Evolutionary conservation across 805 yeast species (phyloP), one percentile per base, ranked within the genome.

Genomic region (Metschnikowia aberdeeniae): DNA sequence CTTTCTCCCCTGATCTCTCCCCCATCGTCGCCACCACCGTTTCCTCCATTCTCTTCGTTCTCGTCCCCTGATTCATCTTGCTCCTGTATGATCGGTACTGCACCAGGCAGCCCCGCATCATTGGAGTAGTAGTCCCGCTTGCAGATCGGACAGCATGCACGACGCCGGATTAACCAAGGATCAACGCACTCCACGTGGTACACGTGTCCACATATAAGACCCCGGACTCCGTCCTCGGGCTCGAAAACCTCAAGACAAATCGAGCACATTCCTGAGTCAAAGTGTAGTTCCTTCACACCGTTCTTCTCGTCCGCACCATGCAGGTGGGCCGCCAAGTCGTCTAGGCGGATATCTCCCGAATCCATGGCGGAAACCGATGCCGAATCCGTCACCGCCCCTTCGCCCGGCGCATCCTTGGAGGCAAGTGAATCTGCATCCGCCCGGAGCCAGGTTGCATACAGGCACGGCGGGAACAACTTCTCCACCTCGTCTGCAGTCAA

Each of bases 141-240:
- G 64, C 96, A 87, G 71, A 83, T 80, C 7, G 96, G 95, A 60
- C 96, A 87, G 55, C 87, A 82, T 0, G 89, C 90, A 38, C 84
- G 75, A 53, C 92, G 70, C 51, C 78, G 77, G 2, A 80, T 81
- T 38, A 87, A 67, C 95, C 95, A 87, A 1, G 90, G 90, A 51
- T 84, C 89, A 43, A 88, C 74, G 63, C 96, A 87, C 13, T 76
- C 82, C 19, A 82, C 72, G 58, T 87, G 96, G 73, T 82, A 87
- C 2, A 84, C 89, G 63, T 87, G 96, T 3, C 89, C 89, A 66
- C 96, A 87, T 9, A 85, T 69, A 36, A 88, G 70, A 0, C 88
- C 88, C 40, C 95, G 76, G 1, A 87, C 88, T 1, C 62, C 59
- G 42, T 84, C 88, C 11, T 75, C 81, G 40, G 76, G 76, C 51